Evolutionary conservation across 176 grass and related monocot species (phyloP), one percentile per base, ranked within the genome.

Genomic region (Chloris gayana): DNA sequence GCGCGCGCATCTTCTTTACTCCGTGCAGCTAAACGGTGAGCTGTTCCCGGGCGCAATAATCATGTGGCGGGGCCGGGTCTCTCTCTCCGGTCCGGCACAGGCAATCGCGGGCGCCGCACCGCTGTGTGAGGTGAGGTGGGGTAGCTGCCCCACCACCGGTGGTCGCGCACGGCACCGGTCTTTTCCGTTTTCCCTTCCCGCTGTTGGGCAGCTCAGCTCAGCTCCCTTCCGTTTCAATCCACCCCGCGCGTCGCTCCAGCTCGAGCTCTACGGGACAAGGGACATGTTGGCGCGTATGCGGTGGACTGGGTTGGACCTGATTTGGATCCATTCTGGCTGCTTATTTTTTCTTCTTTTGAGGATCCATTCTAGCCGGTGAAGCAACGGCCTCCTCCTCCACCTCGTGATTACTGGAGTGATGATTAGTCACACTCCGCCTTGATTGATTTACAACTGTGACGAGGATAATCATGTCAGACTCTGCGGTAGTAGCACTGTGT

Each of bases 1-100:
- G 86, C 75, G 9, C 1, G 1, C 41, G 86, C 86, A 79, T 73
- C 74, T 63, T 76, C 37, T 85, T 85, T 81, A 81, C 46, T 75
- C 87, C 38, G 66, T 60, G 78, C 64, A 68, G 64, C 77, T 27
- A 54, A 79, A 39, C 64, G 70, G 57, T 89, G 82, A 81, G 77
- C 71, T 89, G 82, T 84, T 84, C 21, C 21, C 7, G 75, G 27
- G 35, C 19, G 69, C 50, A 68, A 69, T 84, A 42, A 79, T 73
- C 75, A 9, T 34, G 47, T 25, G 86, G 47, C 47, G 86, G 86
- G 82, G 26, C 74, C 80, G 58, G 56, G 34, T 67, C 45, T 61
- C 42, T 21, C 6, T 37, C 15, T 4, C 47, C 13, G 19, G 35
- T 31, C 51, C 17, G 25, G 30, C 58, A 3, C 41, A 47, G 21